Base-by-base conservation (phyloP, 192 early-diverging fungal genomes). In the Chytriomyces sp. region DNA sequence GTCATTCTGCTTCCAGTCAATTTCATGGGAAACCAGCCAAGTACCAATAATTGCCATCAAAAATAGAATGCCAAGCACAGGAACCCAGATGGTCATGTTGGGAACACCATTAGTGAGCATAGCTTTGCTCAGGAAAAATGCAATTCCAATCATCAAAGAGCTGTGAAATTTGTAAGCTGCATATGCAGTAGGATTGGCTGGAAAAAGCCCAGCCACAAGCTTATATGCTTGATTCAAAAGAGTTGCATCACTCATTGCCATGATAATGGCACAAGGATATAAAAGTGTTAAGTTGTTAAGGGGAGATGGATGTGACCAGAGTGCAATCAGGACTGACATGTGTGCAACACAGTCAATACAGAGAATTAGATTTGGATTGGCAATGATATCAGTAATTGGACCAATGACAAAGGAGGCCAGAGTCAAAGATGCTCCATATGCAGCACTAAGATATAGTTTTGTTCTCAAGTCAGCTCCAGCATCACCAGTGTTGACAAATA, bases 151-250 rank as follows among this genome's bases (percentile, higher is more conserved):
- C 61, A 64, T 54, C 31, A n/a, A 17, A 5, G 59, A n/a, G 7
- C 60, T 31, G 44, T 73, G 58, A 26, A 66, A 54, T 39, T 62
- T 59, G 44, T 54, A 64, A 4, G 71, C 71, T n/a, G 71, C 59
- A 28, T 62, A 73, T 5, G 71, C 59, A 19, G 49, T 64, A 4
- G 71, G 19, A 30, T 73, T 31, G 6, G 36, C 61, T 62, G 40
- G 59, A 34, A 73, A 73, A 4, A 63, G 12, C 4, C 59, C 58
- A 41, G 71, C 52, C 34, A 73, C 39, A n/a, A 73, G 68, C 49
- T 63, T 60, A 38, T 73, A 73, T 6, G 54, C 34, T 53, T 73
- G 71, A 38, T 73, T 73, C 60, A 73, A n/a, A 30, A 73, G 44
- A 5, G 52, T 64, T n/a, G 71, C 39, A 30, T 73, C 71, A 26